A percentile compares a stretch with the other conserved stretches of the same genome.
Conservation (phyloP, 2,329 filamentous ascomycete species). For the Calonectria henricotiae region DNA sequence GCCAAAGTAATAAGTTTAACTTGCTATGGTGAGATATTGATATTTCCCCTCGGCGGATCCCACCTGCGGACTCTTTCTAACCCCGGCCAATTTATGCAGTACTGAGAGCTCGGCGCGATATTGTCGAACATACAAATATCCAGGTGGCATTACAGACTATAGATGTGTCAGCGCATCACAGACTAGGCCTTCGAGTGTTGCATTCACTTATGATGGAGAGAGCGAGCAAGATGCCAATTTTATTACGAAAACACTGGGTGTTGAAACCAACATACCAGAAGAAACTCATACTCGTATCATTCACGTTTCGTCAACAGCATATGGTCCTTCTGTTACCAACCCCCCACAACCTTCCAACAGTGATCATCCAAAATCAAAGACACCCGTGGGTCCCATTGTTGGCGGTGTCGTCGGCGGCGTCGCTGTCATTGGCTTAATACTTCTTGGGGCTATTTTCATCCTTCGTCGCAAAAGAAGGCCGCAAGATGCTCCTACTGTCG, state of each 20-base stretch:
- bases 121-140: neutral
- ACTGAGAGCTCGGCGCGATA: neutral
- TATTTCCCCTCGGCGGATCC: neutral
- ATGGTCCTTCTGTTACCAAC: neutral
- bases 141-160: neutral
- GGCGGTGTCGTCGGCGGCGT: neutral
- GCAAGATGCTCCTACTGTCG: neutral
- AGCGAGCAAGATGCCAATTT: neutral
- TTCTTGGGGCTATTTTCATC: slow-evolving; percentile 6
- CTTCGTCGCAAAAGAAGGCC: neutral
- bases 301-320: neutral
- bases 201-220: neutral
- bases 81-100: neutral
- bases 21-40: neutral
- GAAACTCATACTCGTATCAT: neutral
- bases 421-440: neutral
- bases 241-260: neutral
- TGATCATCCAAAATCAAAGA: neutral
- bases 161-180: slow-evolving; percentile 6
- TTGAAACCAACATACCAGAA: no score
- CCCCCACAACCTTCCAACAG: neutral
- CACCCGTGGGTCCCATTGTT: neutral
- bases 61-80: neutral
- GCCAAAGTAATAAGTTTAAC: neutral
- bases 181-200: neutral